Percentiles rank a stretch among this genome's conserved stretches.
Evolutionary conservation across 345 rosid species (phyloP).

Genomic region (Eucalyptus erythrocorys): DNA sequence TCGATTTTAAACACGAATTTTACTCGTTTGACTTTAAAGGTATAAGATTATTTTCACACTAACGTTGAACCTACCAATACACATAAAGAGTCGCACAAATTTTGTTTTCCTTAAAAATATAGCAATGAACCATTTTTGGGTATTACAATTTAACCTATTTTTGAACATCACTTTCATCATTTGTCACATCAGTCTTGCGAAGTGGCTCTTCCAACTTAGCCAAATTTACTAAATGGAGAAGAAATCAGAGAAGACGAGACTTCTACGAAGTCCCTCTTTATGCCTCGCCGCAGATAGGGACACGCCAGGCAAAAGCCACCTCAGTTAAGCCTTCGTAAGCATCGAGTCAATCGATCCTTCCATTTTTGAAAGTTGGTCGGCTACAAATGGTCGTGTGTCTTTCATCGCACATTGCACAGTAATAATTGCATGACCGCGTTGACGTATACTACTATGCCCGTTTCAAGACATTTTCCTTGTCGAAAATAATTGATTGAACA

Average conservation of each 20-base stretch:
- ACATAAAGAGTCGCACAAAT: not conserved
- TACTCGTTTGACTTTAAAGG: not conserved
- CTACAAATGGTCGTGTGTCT: not conserved
- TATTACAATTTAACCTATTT: not conserved
- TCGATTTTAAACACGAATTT: not conserved
- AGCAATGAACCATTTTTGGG: not conserved
- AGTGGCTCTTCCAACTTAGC: not conserved
- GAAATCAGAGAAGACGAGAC: not conserved
- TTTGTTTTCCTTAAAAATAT: not conserved
- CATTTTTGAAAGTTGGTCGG: not conserved
- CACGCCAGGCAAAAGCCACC: not conserved
- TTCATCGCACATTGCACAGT: not conserved
- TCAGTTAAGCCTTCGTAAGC: not conserved
- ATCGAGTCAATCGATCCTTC: not conserved
- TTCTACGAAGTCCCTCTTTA: not conserved
- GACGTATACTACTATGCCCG: not conserved
- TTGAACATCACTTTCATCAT: not conserved
- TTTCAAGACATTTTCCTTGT: not conserved
- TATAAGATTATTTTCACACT: not conserved
- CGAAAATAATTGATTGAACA: not conserved
- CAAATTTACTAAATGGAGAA: not conserved
- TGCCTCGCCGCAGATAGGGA: not conserved
- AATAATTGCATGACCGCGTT: not conserved
- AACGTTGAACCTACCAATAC: not conserved
- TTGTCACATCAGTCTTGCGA: not conserved